Base-by-base conservation (phyloP, 352 stramenopile species). In the Globisporangium paroecandrum region DNA sequence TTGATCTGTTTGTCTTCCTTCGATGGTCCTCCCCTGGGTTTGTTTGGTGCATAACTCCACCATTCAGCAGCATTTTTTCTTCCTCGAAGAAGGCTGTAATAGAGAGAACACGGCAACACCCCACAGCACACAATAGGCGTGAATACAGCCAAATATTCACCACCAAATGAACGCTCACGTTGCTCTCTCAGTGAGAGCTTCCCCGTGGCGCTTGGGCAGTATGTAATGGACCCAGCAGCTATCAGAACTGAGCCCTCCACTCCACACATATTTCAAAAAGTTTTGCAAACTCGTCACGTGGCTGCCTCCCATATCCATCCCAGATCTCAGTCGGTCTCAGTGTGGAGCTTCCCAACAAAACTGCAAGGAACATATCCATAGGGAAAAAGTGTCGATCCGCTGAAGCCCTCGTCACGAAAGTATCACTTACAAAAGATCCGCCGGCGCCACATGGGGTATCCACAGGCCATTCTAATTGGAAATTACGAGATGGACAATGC, bases 321-420 rank as follows among this genome's bases (percentile, higher is more conserved):
- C 18, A 61, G 54, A 59, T 59, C 54, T 59, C 54, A 59, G 54
- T 38, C 46, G 54, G 25, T 59, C 27, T 59, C 54, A 59, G 54
- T 38, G 2, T 34, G 18, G 27, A 61, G 55, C 20, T 61, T 46
- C 29, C 55, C 55, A 55, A n/a, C n/a, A 27, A 55, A 6, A 24
- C 2, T 0, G 8, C n/a, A 41, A 38, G 24, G 4, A 3, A 34
- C 36, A 36, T 29, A 6, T 32, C 29, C 29, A 32, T 8, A 2
- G 22, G 51, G 24, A 38, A 43, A 4, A 15, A 25, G 27, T n/a
- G 20, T 61, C 55, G 55, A 61, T 61, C 55, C 20, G 55, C 55
- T 61, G 55, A 61, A 61, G 55, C 55, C 24, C 27, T 46, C 55
- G 12, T 61, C 55, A 61, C 55, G 55, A 61, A 61, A 36, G 55